These are phyloP conservation scores for Colletotrichum spinosum DNA, from an alignment of 2,329 filamentous ascomycete species.

Conservation along the genomic window DNA sequence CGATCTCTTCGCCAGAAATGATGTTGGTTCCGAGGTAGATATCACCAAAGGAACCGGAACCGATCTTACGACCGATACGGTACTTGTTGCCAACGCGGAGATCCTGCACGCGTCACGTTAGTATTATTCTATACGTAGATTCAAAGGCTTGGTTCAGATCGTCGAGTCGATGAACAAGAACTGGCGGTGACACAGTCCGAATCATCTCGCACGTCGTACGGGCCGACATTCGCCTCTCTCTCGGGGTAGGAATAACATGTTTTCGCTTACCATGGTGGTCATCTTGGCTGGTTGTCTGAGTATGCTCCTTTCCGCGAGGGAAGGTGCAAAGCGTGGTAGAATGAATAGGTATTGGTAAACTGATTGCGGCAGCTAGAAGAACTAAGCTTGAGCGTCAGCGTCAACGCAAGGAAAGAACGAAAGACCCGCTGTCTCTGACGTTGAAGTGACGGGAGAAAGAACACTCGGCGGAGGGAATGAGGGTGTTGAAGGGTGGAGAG, in stretches of 20 bases:
- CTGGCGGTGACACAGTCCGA: no score
- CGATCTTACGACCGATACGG: slow-evolving; percentile 99
- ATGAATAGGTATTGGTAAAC: slow-evolving; percentile 10
- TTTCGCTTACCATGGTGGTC: slow-evolving; percentile 63
- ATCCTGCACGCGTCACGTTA: slow-evolving; percentile 70
- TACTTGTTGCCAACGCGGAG: slow-evolving; percentile 99
- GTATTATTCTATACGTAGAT: neutral
- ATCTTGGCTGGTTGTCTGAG: slow-evolving; percentile 48
- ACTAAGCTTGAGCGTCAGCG: slow-evolving; percentile 6
- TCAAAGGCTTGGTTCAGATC: no score
- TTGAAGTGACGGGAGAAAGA: slow-evolving; percentile 20
- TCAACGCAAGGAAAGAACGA: slow-evolving; percentile 6
- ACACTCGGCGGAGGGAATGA: slow-evolving; percentile 38
- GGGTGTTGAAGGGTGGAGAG: slow-evolving; percentile 34
- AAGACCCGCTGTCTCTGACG: slow-evolving; percentile 6
- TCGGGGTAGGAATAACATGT: neutral
- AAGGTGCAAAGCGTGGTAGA: slow-evolving; percentile 12
- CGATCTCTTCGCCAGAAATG: slow-evolving; percentile 98
- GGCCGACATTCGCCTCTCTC: no score
- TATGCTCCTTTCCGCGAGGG: slow-evolving; percentile 35
- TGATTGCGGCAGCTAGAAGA: neutral
- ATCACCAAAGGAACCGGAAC: slow-evolving; percentile 96
- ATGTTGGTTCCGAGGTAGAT: slow-evolving; percentile 99
- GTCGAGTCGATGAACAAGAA: no score
- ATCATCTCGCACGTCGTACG: no score